Percentiles rank a stretch among this genome's conserved stretches.
Conservation (phyloP, 345 rosid genomes). For the Brassica cretica region DNA sequence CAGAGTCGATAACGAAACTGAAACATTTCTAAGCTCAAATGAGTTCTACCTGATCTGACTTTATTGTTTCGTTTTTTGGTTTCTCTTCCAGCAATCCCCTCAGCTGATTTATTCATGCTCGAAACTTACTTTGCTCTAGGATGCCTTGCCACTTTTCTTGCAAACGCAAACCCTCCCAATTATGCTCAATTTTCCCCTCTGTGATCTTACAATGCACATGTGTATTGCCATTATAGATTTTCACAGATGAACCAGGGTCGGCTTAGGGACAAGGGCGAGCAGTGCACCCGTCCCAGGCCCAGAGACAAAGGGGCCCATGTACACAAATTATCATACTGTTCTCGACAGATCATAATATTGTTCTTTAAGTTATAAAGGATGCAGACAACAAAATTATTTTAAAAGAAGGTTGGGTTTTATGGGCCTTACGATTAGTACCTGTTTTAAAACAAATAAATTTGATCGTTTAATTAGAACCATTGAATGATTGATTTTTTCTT, state of each 20-base stretch:
- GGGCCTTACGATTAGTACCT: no score
- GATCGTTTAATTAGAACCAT: no score
- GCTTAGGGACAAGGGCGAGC: no score
- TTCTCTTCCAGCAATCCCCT: neutral
- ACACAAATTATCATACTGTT: no score
- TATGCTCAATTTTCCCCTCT: slow-evolving; percentile 49
- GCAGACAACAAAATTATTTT: no score
- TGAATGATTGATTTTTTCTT: no score
- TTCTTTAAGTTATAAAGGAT: no score
- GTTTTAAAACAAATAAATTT: no score
- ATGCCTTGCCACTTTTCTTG: slow-evolving; percentile 42
- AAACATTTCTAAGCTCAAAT: slow-evolving; percentile 10
- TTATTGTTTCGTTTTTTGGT: slow-evolving; percentile 11
- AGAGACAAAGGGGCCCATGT: no score
- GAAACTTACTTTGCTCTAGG: slow-evolving; percentile 21
- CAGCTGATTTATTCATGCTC: neutral
- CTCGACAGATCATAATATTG: no score
- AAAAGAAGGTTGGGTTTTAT: no score
- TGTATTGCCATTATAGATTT: slow-evolving; percentile 50
- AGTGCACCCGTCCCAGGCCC: no score
- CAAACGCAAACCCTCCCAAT: slow-evolving; percentile 51
- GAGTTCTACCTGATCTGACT: neutral
- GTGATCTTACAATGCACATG: slow-evolving; percentile 49
- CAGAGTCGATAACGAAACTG: neutral
- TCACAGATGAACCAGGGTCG: slow-evolving; percentile 20